Conservation (phyloP, 345 rosid species). For the Erysimum cheiranthoides region DNA sequence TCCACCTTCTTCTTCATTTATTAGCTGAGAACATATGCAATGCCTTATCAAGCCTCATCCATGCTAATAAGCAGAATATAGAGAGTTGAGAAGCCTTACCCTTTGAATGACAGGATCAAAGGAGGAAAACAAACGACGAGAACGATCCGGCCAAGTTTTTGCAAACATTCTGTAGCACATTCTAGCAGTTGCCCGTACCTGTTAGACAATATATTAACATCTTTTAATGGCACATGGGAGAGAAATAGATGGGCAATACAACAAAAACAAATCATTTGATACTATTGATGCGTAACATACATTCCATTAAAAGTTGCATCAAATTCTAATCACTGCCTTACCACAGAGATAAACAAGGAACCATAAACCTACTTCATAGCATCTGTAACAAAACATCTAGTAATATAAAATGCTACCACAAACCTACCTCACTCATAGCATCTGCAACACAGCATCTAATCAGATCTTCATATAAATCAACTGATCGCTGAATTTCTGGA, state of each 20-base stretch:
- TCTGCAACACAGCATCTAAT: conserved; percentile 93
- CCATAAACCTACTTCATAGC: conserved; percentile 71
- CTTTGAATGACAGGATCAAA: conserved; percentile 98
- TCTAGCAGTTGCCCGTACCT: conserved; percentile 97
- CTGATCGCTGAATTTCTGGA: conserved; percentile 91
- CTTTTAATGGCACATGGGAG: conserved; percentile 27
- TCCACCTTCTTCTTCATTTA: conserved; percentile 97
- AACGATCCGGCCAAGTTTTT: conserved; percentile 98
- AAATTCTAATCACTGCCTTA: conserved; percentile 25
- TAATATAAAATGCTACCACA: conserved; percentile 44
- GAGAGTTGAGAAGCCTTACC: conserved; percentile 53
- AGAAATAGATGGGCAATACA: conserved; percentile 17
- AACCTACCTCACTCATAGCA: conserved; percentile 98
- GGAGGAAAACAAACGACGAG: conserved; percentile 89
- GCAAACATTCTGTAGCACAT: conserved; percentile 99
- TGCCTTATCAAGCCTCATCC: conserved; percentile 23
- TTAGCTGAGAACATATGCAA: conserved; percentile 55
- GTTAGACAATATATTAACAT: conserved; percentile 38
- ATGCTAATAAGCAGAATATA: conserved; percentile 35
- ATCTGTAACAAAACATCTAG: conserved; percentile 72
- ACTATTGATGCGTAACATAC: conserved; percentile 20
- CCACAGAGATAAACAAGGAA: conserved; percentile 25
- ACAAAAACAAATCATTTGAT: conserved; percentile 22
- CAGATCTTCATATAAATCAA: conserved; percentile 87
- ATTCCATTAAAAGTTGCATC: conserved; percentile 28